phyloP scores from a whole-genome alignment of 202 grass and related monocot genomes.

The Zizania palustris region DNA sequence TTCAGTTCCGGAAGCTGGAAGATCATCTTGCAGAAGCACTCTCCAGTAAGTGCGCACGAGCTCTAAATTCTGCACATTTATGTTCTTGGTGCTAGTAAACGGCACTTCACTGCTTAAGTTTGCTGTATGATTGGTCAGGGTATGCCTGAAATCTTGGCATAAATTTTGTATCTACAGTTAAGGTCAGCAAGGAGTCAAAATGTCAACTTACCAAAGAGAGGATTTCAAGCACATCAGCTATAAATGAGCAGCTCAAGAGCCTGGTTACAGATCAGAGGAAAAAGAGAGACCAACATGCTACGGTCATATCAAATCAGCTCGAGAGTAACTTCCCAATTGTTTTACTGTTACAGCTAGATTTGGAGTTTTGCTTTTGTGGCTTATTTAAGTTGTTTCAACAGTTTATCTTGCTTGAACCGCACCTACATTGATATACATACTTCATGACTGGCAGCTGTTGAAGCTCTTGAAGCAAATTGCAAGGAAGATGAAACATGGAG shows the following conservation, averaged over 20 bases:
- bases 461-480: conserved; percentile 51
- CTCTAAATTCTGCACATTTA: not conserved
- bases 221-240: conserved; percentile 35
- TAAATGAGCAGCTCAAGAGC: conserved; percentile 42
- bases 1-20: conserved; percentile 38
- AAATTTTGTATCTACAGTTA: conserved; percentile 41
- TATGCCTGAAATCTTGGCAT: not conserved
- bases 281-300: conserved; percentile 32
- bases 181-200: conserved; percentile 44
- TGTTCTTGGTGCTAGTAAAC: not conserved
- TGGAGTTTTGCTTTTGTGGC: not conserved
- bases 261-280: conserved; percentile 33
- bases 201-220: conserved; percentile 9
- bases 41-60: conserved; percentile 38
- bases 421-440: conserved; percentile 15
- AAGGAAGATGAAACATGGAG: conserved; percentile 24
- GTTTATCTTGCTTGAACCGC: conserved; percentile 11
- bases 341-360: conserved; percentile 8
- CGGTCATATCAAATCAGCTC: conserved; percentile 45
- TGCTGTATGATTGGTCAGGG: not conserved
- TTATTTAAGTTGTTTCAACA: not conserved
- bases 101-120: not conserved
- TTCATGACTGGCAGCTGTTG: conserved; percentile 41
- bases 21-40: conserved; percentile 44
- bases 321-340: conserved; percentile 40